Conservation (phyloP, 768 basidiomycete genomes). For the Hemileccinum impolitum region DNA sequence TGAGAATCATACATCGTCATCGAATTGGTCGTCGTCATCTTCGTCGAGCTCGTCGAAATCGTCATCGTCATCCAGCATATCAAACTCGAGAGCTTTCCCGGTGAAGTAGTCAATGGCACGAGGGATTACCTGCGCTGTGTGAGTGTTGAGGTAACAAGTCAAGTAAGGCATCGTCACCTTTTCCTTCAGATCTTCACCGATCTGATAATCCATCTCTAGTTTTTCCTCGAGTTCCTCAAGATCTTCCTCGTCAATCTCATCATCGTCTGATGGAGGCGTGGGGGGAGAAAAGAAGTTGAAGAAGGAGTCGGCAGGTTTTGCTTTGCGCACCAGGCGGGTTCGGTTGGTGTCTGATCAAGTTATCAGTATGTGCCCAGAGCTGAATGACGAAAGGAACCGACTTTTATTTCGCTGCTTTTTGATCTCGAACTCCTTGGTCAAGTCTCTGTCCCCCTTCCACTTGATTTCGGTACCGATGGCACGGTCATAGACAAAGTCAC, state of each 20-base stretch:
- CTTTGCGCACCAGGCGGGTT: constrained; percentile 80
- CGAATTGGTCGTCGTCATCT: constrained; percentile 50
- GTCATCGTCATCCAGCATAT: constrained; percentile 52
- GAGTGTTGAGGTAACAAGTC: not conserved
- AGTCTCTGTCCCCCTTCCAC: constrained; percentile 98
- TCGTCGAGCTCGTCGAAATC: constrained; percentile 59
- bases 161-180: constrained; percentile 50
- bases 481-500: constrained; percentile 95
- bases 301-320: constrained; percentile 89
- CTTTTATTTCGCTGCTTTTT: constrained; percentile 99
- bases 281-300: constrained; percentile 98
- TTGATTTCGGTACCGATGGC: constrained; percentile 89
- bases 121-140: constrained; percentile 70
- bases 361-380: not conserved
- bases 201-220: constrained; percentile 95
- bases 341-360: constrained; percentile 67
- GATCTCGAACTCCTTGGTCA: constrained; percentile 96
- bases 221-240: constrained; percentile 90
- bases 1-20: constrained; percentile 50
- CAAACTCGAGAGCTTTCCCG: constrained; percentile 89
- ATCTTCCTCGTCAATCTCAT: constrained; percentile 77
- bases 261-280: constrained; percentile 63
- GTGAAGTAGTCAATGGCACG: constrained; percentile 97
- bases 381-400: constrained; percentile 28
- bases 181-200: constrained; percentile 97